Base-by-base conservation (phyloP, 495 filamentous ascomycete genomes). In the Xylaria longipes region DNA sequence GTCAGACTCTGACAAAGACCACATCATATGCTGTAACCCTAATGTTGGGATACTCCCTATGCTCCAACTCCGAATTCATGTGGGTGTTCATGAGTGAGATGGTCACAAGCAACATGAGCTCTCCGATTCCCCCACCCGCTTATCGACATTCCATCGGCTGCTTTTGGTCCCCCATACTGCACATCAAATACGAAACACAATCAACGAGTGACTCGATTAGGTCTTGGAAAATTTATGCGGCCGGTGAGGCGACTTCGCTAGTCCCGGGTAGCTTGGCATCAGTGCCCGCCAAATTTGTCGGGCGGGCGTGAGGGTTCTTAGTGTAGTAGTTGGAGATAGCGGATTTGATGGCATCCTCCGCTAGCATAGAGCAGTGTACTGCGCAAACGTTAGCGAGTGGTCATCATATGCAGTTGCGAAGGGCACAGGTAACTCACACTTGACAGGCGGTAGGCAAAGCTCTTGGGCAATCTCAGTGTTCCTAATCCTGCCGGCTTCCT, bases 301-400 rank as follows among this genome's bases (percentile, higher is more conserved):
- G 69, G 71, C 86, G 85, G n/a, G 89, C 89, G 46, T 91, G 88
- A 69, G 93, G 92, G 87, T 93, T 95, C 89, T 98, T 98, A 79
- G 90, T 94, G 86, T 97, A 94, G 87, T 98, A 98, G 82, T 99
- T 95, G 66, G 90, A 92, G 81, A 98, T 98, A 70, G 97, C 97
- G n/a, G 94, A 95, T 84, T 98, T 98, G 89, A 99, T 98, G 71
- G 97, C 97, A 80, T 99, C 95, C 84, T 99, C 97, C 33, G 97
- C 97, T 70, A 99, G 90, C 93, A 99, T 97, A 70, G 95, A 98
- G 88, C 97, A 99, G 83, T 99, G 97, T 37, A 98, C 91, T 94
- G 48, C 8, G 39, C 27, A 68, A 31, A 58, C 17, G 41, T 79
- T 71, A 80, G 65, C 69, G 46, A 46, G 50, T 17, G 67, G 17